These are phyloP conservation scores for Sporodiniella umbellata DNA, from an alignment of 371 early-diverging fungal genomes.

Conservation along the genomic window DNA sequence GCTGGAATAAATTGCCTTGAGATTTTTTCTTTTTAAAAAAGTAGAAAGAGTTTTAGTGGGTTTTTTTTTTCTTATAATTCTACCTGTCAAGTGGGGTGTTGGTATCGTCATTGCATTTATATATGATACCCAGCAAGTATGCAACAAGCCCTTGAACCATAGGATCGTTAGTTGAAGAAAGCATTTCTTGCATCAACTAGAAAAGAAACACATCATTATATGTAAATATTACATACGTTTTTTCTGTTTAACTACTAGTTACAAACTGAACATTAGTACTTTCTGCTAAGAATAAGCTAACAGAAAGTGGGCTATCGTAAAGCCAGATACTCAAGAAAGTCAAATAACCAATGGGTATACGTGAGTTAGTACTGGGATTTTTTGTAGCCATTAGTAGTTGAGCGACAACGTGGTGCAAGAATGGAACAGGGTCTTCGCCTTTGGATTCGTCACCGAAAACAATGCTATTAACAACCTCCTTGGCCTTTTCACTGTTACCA, in stretches of 20 bases:
- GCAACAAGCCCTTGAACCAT: slow-evolving; percentile 89
- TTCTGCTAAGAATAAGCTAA: slow-evolving; percentile 82
- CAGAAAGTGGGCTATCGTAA: slow-evolving; percentile 72
- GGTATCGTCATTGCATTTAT: slow-evolving; percentile 82
- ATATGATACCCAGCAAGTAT: slow-evolving; percentile 80
- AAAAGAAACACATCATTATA: background rate
- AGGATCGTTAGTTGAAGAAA: slow-evolving; percentile 78
- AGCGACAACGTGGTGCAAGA: slow-evolving; percentile 59
- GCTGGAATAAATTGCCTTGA: slow-evolving; percentile 80
- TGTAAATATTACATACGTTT: too few relatives aligned
- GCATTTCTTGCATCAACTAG: slow-evolving; percentile 84
- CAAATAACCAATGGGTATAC: slow-evolving; percentile 72
- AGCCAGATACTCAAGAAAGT: slow-evolving; percentile 80
- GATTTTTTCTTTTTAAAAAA: slow-evolving; percentile 49
- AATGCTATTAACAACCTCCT: slow-evolving; percentile 71
- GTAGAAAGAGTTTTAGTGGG: background rate
- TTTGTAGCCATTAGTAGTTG: slow-evolving; percentile 57
- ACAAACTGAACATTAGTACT: slow-evolving; percentile 88
- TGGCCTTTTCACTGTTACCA: slow-evolving; percentile 66
- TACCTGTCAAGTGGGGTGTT: slow-evolving; percentile 58
- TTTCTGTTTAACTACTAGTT: slow-evolving; percentile 18
- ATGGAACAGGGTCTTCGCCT: slow-evolving; percentile 57
- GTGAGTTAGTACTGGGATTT: slow-evolving; percentile 53
- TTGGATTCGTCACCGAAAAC: slow-evolving; percentile 71
- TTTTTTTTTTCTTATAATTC: slow-evolving; percentile 26